Base-by-base conservation (phyloP, 2,329 filamentous ascomycete species). In the Fusarium euwallaceae region DNA sequence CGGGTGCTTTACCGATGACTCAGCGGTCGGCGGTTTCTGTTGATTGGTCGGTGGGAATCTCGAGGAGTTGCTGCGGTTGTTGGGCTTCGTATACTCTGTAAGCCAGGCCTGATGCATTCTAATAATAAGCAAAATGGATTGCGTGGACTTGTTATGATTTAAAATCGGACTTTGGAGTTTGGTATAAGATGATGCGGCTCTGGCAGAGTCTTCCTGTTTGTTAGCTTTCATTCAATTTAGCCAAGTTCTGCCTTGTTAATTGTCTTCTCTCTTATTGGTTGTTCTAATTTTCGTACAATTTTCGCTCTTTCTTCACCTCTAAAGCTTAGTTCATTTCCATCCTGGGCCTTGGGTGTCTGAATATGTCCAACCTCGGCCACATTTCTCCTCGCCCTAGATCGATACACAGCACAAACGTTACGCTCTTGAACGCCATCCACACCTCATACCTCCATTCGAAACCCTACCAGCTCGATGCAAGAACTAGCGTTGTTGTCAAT, bases 401-500 rank as follows among this genome's bases (percentile, higher is more conserved):
- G 11, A 55, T 55, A 32, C 51, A 32, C 6, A 55, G 6, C 27
- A 55, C 96, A 6, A 97, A 96, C 3, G 98, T 95, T 2, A 97
- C 95, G 1, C 89, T 98, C 58, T 90, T 99, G 64, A 98, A 98
- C 84, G 91, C 94, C 66, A 89, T 98, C 48, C 97, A 99, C 84
- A 95, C 94, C 77, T 93, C 94, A 80, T 98, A 97, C 83, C 89
- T 94, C 55, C 91, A 93, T 4, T 92, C 92, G 29, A 91, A 95
- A 79, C 91, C 96, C 17, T 97, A 97, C 82, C 88, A 89, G 71
- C 90, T 99, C 56, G 97, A 99, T 83, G 92, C 95, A 56, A 95
- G 94, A 76, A 97, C 95, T 37, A 98, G 95, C 82, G 83, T 98
- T 43, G 95, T 97, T 0, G 95, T 98, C 76, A 98, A 98, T 85